Percentiles rank a stretch among this genome's conserved stretches.
Evolutionary conservation across 306 rosid genomes (phyloP).

Genomic region (Quercus ilex): DNA sequence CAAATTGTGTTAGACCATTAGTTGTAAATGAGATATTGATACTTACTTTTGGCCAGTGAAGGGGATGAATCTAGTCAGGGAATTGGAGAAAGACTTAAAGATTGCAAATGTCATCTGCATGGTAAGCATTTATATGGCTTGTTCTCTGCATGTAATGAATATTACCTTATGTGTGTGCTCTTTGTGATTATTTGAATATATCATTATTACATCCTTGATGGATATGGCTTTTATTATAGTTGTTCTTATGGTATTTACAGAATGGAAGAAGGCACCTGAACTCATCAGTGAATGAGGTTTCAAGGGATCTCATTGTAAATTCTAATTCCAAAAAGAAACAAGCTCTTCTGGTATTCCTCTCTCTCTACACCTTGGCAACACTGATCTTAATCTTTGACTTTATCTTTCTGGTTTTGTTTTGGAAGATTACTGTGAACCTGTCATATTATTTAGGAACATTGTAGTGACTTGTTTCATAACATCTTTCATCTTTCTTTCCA

Average conservation of each 20-base stretch:
- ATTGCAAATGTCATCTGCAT: slow-evolving; percentile 96
- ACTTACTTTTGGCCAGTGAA: slow-evolving; percentile 98
- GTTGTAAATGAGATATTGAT: slow-evolving; percentile 48
- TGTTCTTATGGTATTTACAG: slow-evolving; percentile 44
- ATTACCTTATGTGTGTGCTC: slow-evolving; percentile 9
- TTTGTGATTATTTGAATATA: slow-evolving; percentile 7
- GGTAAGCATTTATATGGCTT: slow-evolving; percentile 49
- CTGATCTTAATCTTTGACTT: slow-evolving; percentile 17
- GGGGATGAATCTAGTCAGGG: slow-evolving; percentile 99
- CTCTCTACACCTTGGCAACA: slow-evolving; percentile 7
- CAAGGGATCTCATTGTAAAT: slow-evolving; percentile 94
- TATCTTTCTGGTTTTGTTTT: slow-evolving; percentile 2
- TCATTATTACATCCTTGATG: neutral
- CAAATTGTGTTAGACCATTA: neutral
- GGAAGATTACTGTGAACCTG: neutral
- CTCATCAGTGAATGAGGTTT: slow-evolving; percentile 89
- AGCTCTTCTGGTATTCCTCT: slow-evolving; percentile 73
- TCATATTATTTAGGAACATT: neutral
- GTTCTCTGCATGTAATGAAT: slow-evolving; percentile 10
- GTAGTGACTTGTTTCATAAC: neutral
- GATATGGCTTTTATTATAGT: slow-evolving; percentile 25
- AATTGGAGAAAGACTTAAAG: slow-evolving; percentile 92
- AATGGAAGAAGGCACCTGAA: slow-evolving; percentile 95
- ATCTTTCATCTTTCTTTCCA: neutral
- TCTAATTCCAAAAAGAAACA: slow-evolving; percentile 89